phyloP scores from a whole-genome alignment of 106 monocot species.

The Chionographis japonica region DNA sequence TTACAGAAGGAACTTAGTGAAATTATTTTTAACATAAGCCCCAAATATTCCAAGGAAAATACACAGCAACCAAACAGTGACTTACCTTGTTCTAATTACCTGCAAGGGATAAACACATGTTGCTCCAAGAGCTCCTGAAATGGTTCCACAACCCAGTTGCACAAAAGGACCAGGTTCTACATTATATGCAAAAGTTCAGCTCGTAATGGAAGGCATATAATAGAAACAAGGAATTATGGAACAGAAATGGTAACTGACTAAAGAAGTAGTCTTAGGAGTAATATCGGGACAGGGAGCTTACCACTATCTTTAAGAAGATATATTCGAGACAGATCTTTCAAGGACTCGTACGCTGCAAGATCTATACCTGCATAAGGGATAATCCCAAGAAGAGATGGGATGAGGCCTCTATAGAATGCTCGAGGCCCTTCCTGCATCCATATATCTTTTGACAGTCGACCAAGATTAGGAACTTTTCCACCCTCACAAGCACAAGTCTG shows the following conservation, averaged over 20 bases:
- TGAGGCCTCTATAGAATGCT: slow-evolving; percentile 86
- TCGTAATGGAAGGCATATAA: too few species aligned
- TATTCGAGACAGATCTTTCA: slow-evolving; percentile 81
- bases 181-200: background rate
- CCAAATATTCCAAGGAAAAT: background rate
- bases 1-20: background rate
- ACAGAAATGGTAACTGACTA: too few species aligned
- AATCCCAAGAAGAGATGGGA: slow-evolving; percentile 89
- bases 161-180: slow-evolving; percentile 86
- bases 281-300: slow-evolving; percentile 8
- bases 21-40: background rate
- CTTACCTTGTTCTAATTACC: slow-evolving; percentile 91
- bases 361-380: slow-evolving; percentile 96
- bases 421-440: slow-evolving; percentile 84
- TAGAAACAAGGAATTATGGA: too few species aligned
- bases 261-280: too few species aligned
- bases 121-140: slow-evolving; percentile 91
- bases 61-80: background rate
- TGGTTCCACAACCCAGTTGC: slow-evolving; percentile 90
- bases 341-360: slow-evolving; percentile 88
- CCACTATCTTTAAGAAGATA: slow-evolving; percentile 80
- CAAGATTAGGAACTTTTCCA: slow-evolving; percentile 59
- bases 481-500: slow-evolving; percentile 58
- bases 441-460: slow-evolving; percentile 65
- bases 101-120: slow-evolving; percentile 97